Evolutionary conservation across 768 basidiomycete genomes (phyloP).

Genomic region (Xanthoconium stramineum): DNA sequence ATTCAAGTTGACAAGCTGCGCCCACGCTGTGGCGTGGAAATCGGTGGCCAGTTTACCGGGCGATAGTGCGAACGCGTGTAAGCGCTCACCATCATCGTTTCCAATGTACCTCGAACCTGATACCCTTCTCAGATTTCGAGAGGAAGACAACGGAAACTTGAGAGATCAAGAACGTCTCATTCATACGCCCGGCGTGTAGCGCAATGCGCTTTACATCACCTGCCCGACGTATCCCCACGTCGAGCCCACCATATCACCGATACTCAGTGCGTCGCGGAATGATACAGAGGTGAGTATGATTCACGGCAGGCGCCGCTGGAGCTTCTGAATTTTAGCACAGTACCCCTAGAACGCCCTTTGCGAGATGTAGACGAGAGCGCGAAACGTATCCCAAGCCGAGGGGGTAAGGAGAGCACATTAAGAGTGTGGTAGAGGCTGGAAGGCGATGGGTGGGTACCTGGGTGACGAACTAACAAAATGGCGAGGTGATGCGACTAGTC

Average conservation of each 20-base stretch:
- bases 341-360: too few relatives aligned
- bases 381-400: not conserved
- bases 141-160: not conserved
- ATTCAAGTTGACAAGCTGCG: not conserved
- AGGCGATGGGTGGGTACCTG: slow-evolving; percentile 2
- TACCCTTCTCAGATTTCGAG: not conserved
- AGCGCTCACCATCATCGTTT: not conserved
- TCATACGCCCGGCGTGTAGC: not conserved
- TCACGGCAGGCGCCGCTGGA: not conserved
- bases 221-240: not conserved
- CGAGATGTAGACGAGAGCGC: too few relatives aligned
- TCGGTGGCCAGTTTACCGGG: not conserved
- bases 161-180: slow-evolving; percentile 1
- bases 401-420: not conserved
- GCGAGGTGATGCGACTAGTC: not conserved
- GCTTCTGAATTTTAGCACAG: too few relatives aligned
- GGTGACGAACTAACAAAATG: not conserved
- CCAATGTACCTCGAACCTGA: slow-evolving; percentile 1
- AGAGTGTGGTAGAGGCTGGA: not conserved
- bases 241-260: not conserved
- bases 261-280: slow-evolving; percentile 2
- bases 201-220: not conserved
- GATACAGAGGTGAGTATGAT: slow-evolving; percentile 3
- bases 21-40: not conserved
- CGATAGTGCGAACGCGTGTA: not conserved